Evolutionary conservation across 2,329 filamentous ascomycete genomes (phyloP).

Genomic region (Cladosporium sp.): DNA sequence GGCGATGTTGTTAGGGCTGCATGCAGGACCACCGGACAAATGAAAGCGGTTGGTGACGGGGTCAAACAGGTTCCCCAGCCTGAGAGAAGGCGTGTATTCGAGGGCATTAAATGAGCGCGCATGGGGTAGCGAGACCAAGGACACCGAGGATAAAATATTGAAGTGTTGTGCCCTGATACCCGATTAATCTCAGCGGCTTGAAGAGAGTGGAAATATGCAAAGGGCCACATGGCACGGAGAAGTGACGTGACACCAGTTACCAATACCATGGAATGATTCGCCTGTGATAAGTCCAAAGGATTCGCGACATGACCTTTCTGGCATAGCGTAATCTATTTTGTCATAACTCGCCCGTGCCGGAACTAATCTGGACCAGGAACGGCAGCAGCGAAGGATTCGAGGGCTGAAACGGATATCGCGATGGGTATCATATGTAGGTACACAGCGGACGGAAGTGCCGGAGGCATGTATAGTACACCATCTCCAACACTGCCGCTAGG

Average conservation of each 20-base stretch:
- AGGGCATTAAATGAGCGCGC: too few relatives aligned
- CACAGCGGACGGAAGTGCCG: too few relatives aligned
- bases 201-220: neutral
- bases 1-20: neutral
- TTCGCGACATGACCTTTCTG: neutral
- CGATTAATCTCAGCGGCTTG: neutral
- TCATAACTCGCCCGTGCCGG: neutral
- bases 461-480: too few relatives aligned
- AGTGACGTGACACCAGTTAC: neutral
- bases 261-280: neutral
- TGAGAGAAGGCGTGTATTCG: too few relatives aligned
- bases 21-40: neutral
- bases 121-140: too few relatives aligned
- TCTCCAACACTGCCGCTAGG: neutral
- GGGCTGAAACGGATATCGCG: conserved; percentile 6
- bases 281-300: neutral
- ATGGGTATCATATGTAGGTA: neutral
- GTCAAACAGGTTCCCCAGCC: too few relatives aligned
- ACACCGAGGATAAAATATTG: neutral
- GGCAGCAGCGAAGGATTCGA: neutral
- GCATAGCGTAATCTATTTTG: conserved; percentile 6
- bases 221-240: neutral
- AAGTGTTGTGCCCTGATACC: neutral
- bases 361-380: neutral
- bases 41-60: too few relatives aligned